Conservation (phyloP, 768 basidiomycete genomes). For the Hericium rajendrae region DNA sequence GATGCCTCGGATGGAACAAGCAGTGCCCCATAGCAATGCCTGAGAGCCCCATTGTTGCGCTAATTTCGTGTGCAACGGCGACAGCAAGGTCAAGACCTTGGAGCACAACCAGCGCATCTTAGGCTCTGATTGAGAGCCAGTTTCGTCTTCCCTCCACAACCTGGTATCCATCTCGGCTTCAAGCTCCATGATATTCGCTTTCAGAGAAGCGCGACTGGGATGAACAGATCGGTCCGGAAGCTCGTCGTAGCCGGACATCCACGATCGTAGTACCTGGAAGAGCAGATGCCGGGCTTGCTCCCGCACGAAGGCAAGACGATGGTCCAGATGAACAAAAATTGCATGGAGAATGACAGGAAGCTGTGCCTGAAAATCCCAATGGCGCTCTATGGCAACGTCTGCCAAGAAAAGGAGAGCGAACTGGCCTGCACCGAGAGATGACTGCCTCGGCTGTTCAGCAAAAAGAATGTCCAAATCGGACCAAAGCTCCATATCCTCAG, state of each 20-base stretch:
- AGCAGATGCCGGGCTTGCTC: slow-evolving; percentile 67
- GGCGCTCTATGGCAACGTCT: slow-evolving; percentile 65
- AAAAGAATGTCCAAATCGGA: slow-evolving; percentile 72
- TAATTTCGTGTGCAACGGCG: slow-evolving; percentile 60
- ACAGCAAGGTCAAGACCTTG: slow-evolving; percentile 55
- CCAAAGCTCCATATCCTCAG: slow-evolving; percentile 67
- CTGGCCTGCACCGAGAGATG: slow-evolving; percentile 67
- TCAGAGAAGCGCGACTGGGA: slow-evolving; percentile 38
- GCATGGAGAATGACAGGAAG: slow-evolving; percentile 72
- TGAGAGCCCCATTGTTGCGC: slow-evolving; percentile 71
- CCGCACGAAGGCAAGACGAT: slow-evolving; percentile 60
- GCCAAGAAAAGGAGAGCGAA: slow-evolving; percentile 81
- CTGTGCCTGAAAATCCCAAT: slow-evolving; percentile 63
- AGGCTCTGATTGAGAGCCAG: slow-evolving; percentile 40
- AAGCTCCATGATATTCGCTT: slow-evolving; percentile 40
- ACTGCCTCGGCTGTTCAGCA: slow-evolving; percentile 56
- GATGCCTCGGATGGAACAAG: slow-evolving; percentile 75
- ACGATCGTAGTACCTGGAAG: slow-evolving; percentile 76
- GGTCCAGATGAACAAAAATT: slow-evolving; percentile 75
- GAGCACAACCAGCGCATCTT: slow-evolving; percentile 65
- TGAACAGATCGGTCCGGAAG: slow-evolving; percentile 47
- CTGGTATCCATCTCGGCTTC: slow-evolving; percentile 47
- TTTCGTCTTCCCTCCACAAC: slow-evolving; percentile 70
- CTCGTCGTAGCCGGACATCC: slow-evolving; percentile 70
- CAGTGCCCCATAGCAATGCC: slow-evolving; percentile 76